Evolutionary conservation across 208 protist species (phyloP).

Genomic region (Trypanosoma cruzi): DNA sequence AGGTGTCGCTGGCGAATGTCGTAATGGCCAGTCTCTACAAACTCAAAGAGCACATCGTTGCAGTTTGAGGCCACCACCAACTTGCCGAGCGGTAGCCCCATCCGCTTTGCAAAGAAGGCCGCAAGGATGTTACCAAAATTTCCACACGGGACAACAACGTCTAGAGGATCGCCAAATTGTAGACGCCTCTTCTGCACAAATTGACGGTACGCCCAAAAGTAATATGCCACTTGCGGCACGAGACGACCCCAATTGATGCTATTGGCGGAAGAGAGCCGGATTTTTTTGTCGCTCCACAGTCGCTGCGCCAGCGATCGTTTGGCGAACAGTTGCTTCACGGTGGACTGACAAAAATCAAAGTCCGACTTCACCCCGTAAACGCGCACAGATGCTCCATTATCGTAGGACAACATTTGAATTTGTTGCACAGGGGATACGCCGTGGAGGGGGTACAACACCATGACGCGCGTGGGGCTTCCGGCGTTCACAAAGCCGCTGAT

Average conservation of each 20-base stretch:
- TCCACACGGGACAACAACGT: constrained; percentile 95
- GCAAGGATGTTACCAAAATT: constrained; percentile 97
- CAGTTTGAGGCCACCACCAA: constrained; percentile 95
- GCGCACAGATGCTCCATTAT: constrained; percentile 68
- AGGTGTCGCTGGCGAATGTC: constrained; percentile 63
- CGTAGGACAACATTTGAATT: constrained; percentile 86
- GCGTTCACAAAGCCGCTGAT: constrained; percentile 88
- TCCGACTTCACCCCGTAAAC: constrained; percentile 72
- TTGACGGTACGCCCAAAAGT: constrained; percentile 95
- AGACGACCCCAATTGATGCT: constrained; percentile 98
- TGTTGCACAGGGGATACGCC: constrained; percentile 87
- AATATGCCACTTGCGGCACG: constrained; percentile 96
- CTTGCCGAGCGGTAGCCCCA: constrained; percentile 86
- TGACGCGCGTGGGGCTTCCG: constrained; percentile 60
- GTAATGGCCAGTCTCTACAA: constrained; percentile 90
- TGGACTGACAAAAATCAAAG: constrained; percentile 94
- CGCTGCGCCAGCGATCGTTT: constrained; percentile 72
- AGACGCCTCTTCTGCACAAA: constrained; percentile 46
- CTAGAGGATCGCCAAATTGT: constrained; percentile 51
- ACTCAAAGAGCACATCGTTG: constrained; percentile 96
- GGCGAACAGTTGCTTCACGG: constrained; percentile 91
- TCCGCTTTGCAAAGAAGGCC: constrained; percentile 92
- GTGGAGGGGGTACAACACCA: constrained; percentile 87
- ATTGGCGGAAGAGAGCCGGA: constrained; percentile 95
- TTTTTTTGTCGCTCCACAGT: constrained; percentile 39